Base-by-base conservation (phyloP, 139 green algal species). In the Closterium sp. region DNA sequence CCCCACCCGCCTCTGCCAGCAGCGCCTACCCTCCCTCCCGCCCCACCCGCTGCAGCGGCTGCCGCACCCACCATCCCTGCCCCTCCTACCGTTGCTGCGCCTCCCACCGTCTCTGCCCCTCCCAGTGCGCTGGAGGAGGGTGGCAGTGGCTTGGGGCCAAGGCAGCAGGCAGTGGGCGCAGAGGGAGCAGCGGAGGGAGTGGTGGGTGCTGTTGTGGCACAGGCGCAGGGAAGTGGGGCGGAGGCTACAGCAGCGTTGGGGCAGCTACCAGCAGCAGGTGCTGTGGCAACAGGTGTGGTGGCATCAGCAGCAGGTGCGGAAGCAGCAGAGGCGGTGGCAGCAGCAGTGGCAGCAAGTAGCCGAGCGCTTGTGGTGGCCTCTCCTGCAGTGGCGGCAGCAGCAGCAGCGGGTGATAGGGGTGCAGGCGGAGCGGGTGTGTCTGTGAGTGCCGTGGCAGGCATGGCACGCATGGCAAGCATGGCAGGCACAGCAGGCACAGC, bases 31-130 rank as follows among this genome's bases (percentile, higher is more conserved):
- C 43, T 69, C 43, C 9, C 43, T 69, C 43, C 43, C 23, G 43
- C 43, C 43, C 43, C 43, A 0, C 9, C 23, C 23, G 43, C 43
- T 69, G 33, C 35, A 66, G 90, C 90, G 32, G 90, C 90, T 25
- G 90, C 7, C 88, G 86, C 19, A 30, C 90, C 90, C 35, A 93
- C 90, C 28, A 19, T 93, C 16, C 2, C 92, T 31, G 90, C 87
- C 21, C 32, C 38, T 36, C 34, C 34, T 55, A 3, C 7, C n/a
- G 87, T 93, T 19, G 88, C 90, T 31, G 31, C 92, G 0, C 55
- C 92, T 1, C 23, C 7, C 84, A 23, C 35, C 34, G 55, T 36
- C 19, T 91, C 64, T 10, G 36, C 10, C 12, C 3, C 9, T 28
- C 9, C 43, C 43, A 69, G 12, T 69, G 43, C 43, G 23, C 43